Evolutionary conservation across 805 yeast genomes (phyloP).

Genomic region (Nadsonia fulvescens): DNA sequence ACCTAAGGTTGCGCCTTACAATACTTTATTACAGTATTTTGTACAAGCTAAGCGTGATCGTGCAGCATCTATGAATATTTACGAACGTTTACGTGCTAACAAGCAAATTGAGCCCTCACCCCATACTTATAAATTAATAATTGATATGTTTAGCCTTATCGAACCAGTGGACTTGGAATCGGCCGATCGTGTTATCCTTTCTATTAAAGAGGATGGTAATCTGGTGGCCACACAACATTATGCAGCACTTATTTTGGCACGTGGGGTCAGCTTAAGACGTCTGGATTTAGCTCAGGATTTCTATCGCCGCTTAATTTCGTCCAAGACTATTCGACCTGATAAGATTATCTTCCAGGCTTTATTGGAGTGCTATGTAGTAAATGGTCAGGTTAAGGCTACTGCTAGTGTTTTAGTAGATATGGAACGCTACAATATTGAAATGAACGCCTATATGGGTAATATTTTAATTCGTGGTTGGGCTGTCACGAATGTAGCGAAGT

Average conservation of each 20-base stretch:
- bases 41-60: conserved; percentile 18
- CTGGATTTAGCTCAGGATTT: conserved; percentile 19
- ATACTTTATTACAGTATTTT: conserved; percentile 22
- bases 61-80: conserved; percentile 17
- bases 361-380: conserved; percentile 21
- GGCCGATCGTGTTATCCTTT: conserved; percentile 20
- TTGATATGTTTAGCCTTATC: conserved; percentile 19
- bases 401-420: conserved; percentile 18
- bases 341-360: conserved; percentile 22
- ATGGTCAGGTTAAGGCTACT: conserved; percentile 16
- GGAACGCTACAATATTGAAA: conserved; percentile 16
- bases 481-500: conserved; percentile 11
- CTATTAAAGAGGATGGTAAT: conserved; percentile 16
- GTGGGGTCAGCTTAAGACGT: conserved; percentile 20
- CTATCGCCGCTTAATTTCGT: conserved; percentile 16
- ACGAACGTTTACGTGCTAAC: conserved; percentile 13
- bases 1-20: conserved; percentile 21
- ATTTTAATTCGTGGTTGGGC: conserved; percentile 21
- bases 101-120: conserved; percentile 17
- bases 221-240: conserved; percentile 19
- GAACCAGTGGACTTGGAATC: conserved; percentile 17
- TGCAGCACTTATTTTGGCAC: conserved; percentile 21
- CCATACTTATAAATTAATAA: conserved; percentile 23
- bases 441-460: conserved; percentile 19
- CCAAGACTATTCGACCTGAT: conserved; percentile 20